Base-by-base conservation (phyloP, 2,329 filamentous ascomycete genomes). In the Phaeosphaeria sp. region DNA sequence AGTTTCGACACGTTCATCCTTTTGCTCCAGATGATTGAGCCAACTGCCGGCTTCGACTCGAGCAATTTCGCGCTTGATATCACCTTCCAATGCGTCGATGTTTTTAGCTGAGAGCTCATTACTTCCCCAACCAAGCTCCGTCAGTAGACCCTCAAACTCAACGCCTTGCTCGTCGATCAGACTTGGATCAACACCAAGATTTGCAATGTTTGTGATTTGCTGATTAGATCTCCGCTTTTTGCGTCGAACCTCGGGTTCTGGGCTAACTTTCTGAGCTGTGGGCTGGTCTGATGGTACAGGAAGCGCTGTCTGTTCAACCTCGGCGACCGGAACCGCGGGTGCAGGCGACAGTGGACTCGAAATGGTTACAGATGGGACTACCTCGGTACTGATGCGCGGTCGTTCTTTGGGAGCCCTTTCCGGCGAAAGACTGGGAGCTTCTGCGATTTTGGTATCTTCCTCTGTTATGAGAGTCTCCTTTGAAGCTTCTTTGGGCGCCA, bases 21-120 rank as follows among this genome's bases (percentile, higher is more conserved):
- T 93, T 65, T 95, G 91, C 65, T 94, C 86, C 1, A 87, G 79
- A 59, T 94, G 89, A 50, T 90, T 89, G 48, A 98, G 83, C 93
- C 94, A 98, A 59, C 92, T 93, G 55, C 92, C 94, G 50, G 93
- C 93, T 79, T 97, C 94, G 2, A 94, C 90, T 65, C 92, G 91
- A 63, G 93, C 92, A 56, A 97, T 86, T 73, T 97, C 93, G 60
- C 93, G 88, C 52, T 94, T 91, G 54, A 97, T 84, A 63, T 96
- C 92, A 13, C 86, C 82, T 78, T 93, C 92, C 72, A 97, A 84
- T 52, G 91, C 88, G 50, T 96, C 91, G 54, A 94, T 88, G 59
- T 87, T 90, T 63, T 90, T 89, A 46, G 87, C 83, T 52, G 91
- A 88, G 75, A 92, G 89, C 63, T 91, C 85, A 49, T 89, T 88